These are phyloP conservation scores for Tetradesmus lagerheimii DNA, from an alignment of 139 green algal genomes.

Conservation along the genomic window DNA sequence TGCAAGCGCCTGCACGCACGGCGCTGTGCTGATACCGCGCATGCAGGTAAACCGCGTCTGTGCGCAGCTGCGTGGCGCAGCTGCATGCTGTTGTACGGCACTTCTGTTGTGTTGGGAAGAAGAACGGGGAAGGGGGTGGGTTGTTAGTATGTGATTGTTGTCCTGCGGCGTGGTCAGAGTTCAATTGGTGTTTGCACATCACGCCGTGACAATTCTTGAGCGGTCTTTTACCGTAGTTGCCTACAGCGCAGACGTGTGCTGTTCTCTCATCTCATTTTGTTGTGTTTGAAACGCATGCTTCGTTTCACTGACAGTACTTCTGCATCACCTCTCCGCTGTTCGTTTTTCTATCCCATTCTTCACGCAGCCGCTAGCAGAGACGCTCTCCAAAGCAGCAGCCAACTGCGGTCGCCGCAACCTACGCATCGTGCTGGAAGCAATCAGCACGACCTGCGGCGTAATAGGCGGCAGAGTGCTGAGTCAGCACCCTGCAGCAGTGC, in stretches of 20 bases:
- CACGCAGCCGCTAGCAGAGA: conserved; percentile 70
- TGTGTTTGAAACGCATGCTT: too few species aligned
- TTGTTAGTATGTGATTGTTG: too few species aligned
- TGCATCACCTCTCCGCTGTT: neutral
- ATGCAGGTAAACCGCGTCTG: conserved; percentile 42
- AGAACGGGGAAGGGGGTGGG: too few species aligned
- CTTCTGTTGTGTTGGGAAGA: too few species aligned
- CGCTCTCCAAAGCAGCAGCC: conserved; percentile 63
- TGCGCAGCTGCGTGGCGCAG: too few species aligned
- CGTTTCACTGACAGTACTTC: neutral
- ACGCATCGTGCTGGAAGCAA: conserved; percentile 88
- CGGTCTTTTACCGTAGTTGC: too few species aligned
- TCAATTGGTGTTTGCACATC: too few species aligned
- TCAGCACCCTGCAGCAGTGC: conserved; percentile 22
- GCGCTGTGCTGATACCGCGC: conserved; percentile 47
- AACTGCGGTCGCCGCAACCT: conserved; percentile 84
- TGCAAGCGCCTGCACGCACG: conserved; percentile 29
- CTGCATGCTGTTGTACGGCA: neutral
- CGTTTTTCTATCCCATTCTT: too few species aligned
- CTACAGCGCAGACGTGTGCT: too few species aligned
- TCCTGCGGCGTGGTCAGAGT: too few species aligned
- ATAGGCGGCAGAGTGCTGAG: conserved; percentile 28
- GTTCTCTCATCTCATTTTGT: too few species aligned
- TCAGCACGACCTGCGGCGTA: conserved; percentile 81
- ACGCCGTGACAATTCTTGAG: too few species aligned